Base-by-base conservation (phyloP, 257 asterid species). In the Verbena officinalis region DNA sequence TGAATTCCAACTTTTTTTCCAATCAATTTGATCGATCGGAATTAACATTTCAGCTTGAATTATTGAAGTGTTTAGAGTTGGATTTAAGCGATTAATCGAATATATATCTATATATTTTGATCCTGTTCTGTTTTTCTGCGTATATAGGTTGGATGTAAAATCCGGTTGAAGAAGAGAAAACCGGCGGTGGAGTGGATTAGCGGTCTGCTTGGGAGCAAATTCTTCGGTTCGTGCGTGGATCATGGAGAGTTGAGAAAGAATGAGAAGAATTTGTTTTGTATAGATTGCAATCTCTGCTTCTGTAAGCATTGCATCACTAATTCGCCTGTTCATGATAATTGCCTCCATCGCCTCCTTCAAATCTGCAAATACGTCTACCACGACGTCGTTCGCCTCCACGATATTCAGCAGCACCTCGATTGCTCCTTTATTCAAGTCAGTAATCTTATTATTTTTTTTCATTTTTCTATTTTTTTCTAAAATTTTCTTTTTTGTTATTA, bases 361-460 rank as follows among this genome's bases (percentile, higher is more conserved):
- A 81, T 88, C 76, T 83, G 96, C 78, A 88, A 80, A 53, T 85
- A 88, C 53, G 96, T 88, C 2, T 88, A 88, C 54, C 91, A 82
- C 67, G 83, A 88, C 61, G 96, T 88, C 59, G 82, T 88, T 65
- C 86, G 96, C 6, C 82, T 88, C 1, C 87, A 81, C 50, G 91
- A 85, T 16, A 81, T 88, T 45, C 91, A 85, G 62, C 80, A 73
- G 34, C 64, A 83, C 63, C 78, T 88, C 45, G 86, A 88, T 57
- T 88, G 95, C 66, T 85, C 96, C 27, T 34, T 56, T 34, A 88
- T 88, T 49, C 96, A 88, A 62, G 96, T 88, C 0, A 69, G 86
- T 74, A 0, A 13, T n/a, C n/a, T n/a, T n/a, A 1, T 14, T 54
- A 12, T 1, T 43, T 0, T 8, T 39, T 16, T 24, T 20, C 2